phyloP scores from a whole-genome alignment of 768 basidiomycete species.

The Russula earlei region DNA sequence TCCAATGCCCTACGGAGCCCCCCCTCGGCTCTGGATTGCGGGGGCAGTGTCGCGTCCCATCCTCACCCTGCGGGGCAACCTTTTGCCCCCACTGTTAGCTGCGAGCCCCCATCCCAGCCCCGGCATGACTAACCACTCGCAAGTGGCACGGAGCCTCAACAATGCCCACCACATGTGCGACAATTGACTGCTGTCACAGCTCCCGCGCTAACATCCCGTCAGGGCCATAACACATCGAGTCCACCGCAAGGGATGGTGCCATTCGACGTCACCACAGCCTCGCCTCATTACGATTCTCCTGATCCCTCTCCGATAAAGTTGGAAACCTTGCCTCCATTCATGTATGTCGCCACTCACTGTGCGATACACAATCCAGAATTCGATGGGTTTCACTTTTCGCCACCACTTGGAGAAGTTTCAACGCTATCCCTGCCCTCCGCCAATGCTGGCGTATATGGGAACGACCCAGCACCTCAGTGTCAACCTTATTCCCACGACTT shows the following conservation, averaged over 20 bases:
- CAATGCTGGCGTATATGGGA: background rate
- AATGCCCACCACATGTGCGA: background rate
- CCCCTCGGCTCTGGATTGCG: background rate
- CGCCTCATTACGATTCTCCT: constrained; percentile 11
- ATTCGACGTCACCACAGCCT: background rate
- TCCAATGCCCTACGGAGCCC: background rate
- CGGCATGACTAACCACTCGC: background rate
- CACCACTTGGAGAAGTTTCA: background rate
- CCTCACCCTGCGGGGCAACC: background rate
- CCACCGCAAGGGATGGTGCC: background rate
- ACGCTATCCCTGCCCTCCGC: background rate
- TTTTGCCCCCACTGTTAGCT: background rate
- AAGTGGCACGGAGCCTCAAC: background rate
- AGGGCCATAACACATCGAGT: background rate
- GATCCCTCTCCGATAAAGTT: constrained; percentile 3
- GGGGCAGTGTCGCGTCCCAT: background rate
- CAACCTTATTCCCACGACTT: background rate
- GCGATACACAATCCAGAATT: background rate
- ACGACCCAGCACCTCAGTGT: background rate
- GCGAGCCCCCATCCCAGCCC: background rate
- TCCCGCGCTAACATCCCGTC: background rate
- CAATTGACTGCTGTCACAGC: background rate
- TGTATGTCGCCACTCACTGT: background rate
- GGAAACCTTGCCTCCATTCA: constrained; percentile 1
- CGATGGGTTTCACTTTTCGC: background rate